Evolutionary conservation across 108 stramenopile species (phyloP).

Genomic region (Skeletonema tropicum): DNA sequence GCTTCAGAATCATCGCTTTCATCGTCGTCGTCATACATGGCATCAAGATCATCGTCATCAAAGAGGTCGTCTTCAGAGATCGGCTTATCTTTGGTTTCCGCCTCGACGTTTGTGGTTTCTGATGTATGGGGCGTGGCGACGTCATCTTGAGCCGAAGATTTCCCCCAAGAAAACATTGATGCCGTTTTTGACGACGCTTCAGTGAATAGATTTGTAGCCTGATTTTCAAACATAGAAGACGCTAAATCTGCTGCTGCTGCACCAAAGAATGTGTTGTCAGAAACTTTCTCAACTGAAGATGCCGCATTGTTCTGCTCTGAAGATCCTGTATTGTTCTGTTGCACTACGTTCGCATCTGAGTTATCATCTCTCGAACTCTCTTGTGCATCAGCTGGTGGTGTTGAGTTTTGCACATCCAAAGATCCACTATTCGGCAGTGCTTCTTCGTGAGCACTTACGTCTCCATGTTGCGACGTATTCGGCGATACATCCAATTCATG

Average conservation of each 20-base stretch:
- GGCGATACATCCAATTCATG: background rate
- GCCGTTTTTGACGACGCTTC: slow-evolving; percentile 19
- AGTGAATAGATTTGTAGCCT: slow-evolving; percentile 18
- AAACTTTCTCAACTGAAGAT: background rate
- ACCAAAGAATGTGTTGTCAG: slow-evolving; percentile 4
- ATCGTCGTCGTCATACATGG: slow-evolving; percentile 14
- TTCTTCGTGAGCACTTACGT: background rate
- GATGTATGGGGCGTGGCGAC: background rate
- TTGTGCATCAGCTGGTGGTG: background rate
- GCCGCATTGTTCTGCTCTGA: background rate
- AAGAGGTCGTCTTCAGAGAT: background rate
- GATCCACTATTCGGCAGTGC: background rate
- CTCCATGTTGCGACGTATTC: background rate
- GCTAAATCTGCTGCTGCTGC: background rate
- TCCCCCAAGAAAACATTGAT: slow-evolving; percentile 24
- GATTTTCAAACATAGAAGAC: slow-evolving; percentile 26
- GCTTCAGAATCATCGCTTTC: slow-evolving; percentile 6
- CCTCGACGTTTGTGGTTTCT: background rate
- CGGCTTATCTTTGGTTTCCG: background rate
- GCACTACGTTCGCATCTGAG: background rate
- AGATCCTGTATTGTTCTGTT: background rate
- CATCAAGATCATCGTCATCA: slow-evolving; percentile 3
- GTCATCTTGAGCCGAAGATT: slow-evolving; percentile 4
- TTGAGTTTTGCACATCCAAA: background rate
- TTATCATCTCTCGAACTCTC: background rate